Evolutionary conservation across 257 asterid species (phyloP), one percentile per base, ranked within the genome.

Genomic region (Scutellaria baicalensis): DNA sequence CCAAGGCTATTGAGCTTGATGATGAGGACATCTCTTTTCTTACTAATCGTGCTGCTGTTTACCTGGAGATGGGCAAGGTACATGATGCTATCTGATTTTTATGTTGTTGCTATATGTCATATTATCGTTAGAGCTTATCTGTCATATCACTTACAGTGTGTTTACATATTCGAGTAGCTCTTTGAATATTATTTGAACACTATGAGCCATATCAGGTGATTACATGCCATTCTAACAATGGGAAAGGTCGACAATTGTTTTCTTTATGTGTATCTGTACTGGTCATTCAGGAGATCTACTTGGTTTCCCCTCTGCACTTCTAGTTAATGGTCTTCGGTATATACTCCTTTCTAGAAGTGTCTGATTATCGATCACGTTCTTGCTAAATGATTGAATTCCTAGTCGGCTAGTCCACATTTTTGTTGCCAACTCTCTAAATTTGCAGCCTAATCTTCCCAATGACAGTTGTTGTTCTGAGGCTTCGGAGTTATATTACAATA

Each of bases 1-100:
- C 89, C 0, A 87, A 85, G 75, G 98, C 98, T 1, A 58, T 87
- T 56, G 95, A 93, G 38, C 89, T 85, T 8, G 86, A 85, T 31
- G 94, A 87, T 45, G 94, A 80, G 59, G 98, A 93, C 68, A 83
- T 93, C 9, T 93, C 98, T 1, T 93, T 87, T 79, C 76, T 91
- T 21, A 93, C 98, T 1, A 93, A 93, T 13, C 89, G 98, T 2
- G 98, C 98, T 21, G 98, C 98, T 12, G 98, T 93, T 9, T 93
- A 87, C 86, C 59, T 93, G 76, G 98, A 93, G 77, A 93, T 87
- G 90, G 95, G 92, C 57, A 93, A 88, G 98, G 98, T 92, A 85
- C 27, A 8, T 8, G 18, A 5, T 3, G 38, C 31, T n/a, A 4
- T 12, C 9, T 57, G 23, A 43, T 5, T 23, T 55, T 1, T 40